A percentile compares a stretch with the other conserved stretches of the same genome.
phyloP scores from a whole-genome alignment of 2,329 filamentous ascomycete genomes.

The Xylariales sp. region DNA sequence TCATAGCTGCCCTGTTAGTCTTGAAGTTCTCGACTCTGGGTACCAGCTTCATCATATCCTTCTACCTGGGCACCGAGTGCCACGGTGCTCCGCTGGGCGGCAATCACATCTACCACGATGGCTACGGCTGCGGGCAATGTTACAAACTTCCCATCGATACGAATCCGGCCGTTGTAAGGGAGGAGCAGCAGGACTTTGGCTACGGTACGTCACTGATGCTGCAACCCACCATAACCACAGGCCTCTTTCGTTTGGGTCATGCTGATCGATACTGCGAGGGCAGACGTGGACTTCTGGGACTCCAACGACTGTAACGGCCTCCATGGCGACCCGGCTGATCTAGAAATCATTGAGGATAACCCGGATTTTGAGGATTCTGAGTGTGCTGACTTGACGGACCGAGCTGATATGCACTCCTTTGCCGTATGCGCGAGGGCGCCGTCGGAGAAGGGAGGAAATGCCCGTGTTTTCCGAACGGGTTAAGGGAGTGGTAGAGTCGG shows the following conservation, averaged over 20 bases:
- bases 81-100: background rate
- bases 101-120: background rate
- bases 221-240: no score
- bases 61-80: constrained; percentile 1
- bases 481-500: no score
- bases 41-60: background rate
- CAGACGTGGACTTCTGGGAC: background rate
- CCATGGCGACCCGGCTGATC: no score
- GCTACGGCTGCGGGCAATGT: background rate
- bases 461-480: background rate
- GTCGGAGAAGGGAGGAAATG: background rate
- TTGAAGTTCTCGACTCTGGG: no score
- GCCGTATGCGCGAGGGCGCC: background rate
- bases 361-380: no score
- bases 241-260: no score
- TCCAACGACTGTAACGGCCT: background rate
- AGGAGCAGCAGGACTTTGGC: background rate
- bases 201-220: background rate
- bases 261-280: no score
- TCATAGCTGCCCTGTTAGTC: no score
- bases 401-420: no score
- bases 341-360: no score
- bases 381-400: no score
- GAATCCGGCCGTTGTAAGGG: background rate
- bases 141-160: background rate